Evolutionary conservation across 352 stramenopile genomes (phyloP).

Genomic region (Phytophthora vignae): DNA sequence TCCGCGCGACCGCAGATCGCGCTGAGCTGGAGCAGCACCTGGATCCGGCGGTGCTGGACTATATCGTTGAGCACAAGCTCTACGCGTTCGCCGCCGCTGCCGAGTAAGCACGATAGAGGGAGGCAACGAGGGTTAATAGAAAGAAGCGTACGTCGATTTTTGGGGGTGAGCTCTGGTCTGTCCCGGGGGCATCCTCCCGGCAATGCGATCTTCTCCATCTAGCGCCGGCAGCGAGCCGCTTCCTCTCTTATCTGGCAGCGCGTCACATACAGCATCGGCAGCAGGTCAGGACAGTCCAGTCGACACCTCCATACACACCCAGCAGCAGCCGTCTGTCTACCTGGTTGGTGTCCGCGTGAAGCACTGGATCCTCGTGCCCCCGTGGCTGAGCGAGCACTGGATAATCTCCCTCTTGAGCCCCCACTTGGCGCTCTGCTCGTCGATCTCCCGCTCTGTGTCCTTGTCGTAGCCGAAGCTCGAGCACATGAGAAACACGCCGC

Average conservation of each 20-base stretch:
- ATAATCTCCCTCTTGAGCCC: conserved; percentile 60
- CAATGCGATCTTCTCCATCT: conserved; percentile 31
- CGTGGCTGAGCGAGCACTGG: conserved; percentile 44
- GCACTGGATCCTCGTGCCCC: conserved; percentile 63
- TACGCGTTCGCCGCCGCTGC: conserved; percentile 63
- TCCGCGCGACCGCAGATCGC: conserved; percentile 47
- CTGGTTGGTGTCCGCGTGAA: conserved; percentile 53
- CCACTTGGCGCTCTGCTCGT: conserved; percentile 59
- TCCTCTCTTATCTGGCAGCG: conserved; percentile 33
- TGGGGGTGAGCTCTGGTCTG: conserved; percentile 11
- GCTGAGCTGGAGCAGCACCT: conserved; percentile 54
- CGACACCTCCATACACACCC: conserved; percentile 7
- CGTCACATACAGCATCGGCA: conserved; percentile 39
- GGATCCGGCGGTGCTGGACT: conserved; percentile 69
- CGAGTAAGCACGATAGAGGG: too few relatives aligned
- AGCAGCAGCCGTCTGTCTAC: conserved; percentile 10
- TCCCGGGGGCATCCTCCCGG: conserved; percentile 29
- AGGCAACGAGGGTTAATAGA: conserved; percentile 19
- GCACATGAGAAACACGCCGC: conserved; percentile 73
- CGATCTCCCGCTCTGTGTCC: conserved; percentile 75
- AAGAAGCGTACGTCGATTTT: conserved; percentile 17
- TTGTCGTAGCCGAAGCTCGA: conserved; percentile 80
- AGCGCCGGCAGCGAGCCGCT: conserved; percentile 33
- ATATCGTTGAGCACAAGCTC: conserved; percentile 78
- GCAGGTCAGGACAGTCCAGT: conserved; percentile 29